Evolutionary conservation across 495 filamentous ascomycete species (phyloP).

Genomic region (Neurospora sp.): DNA sequence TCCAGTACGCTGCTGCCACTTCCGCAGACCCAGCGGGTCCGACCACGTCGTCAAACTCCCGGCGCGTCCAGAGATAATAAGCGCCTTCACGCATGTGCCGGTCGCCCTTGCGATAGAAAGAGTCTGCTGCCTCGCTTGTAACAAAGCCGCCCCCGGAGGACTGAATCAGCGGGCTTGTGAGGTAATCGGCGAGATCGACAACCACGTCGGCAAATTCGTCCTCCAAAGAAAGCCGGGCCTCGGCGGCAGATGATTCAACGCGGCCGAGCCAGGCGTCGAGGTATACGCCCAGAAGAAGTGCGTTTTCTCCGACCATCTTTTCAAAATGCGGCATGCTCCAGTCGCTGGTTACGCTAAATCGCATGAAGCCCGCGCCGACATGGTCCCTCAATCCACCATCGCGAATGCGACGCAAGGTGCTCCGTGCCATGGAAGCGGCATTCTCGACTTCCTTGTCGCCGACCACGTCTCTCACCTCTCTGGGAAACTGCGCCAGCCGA

Average conservation of each 20-base stretch:
- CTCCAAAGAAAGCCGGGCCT: background rate
- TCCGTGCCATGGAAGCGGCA: conserved; percentile 71
- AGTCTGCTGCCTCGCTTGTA: conserved; percentile 88
- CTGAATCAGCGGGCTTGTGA: conserved; percentile 58
- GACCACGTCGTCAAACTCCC: conserved; percentile 75
- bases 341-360: conserved; percentile 82
- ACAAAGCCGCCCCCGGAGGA: conserved; percentile 67
- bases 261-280: conserved; percentile 77
- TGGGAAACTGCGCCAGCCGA: conserved; percentile 61
- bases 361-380: conserved; percentile 76
- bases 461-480: conserved; percentile 70
- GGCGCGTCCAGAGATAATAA: conserved; percentile 89
- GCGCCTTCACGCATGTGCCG: conserved; percentile 85
- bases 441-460: conserved; percentile 67
- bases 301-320: conserved; percentile 97
- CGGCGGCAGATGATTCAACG: conserved; percentile 33
- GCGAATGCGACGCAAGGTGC: conserved; percentile 72
- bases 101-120: conserved; percentile 63
- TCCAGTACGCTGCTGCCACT: conserved; percentile 76
- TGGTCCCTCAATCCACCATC: conserved; percentile 88
- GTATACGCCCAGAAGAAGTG: conserved; percentile 76
- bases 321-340: conserved; percentile 96
- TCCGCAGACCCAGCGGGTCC: conserved; percentile 26
- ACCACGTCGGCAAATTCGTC: conserved; percentile 68
- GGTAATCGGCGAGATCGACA: conserved; percentile 74